Evolutionary conservation across 2,329 filamentous ascomycete species (phyloP).

Genomic region (Coniosporium tulheliwenetii): DNA sequence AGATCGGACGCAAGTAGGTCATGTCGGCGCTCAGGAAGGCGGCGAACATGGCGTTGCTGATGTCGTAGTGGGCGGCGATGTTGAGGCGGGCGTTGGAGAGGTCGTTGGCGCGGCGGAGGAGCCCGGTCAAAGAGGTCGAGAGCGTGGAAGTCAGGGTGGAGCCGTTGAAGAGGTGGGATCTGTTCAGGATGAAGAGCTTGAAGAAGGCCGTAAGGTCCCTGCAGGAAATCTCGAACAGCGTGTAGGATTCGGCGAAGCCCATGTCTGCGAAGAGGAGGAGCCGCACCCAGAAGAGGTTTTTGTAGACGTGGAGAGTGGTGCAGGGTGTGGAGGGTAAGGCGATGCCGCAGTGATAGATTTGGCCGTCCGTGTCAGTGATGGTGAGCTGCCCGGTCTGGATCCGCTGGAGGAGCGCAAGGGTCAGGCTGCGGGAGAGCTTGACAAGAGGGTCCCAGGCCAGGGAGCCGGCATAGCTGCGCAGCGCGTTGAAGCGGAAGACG

Average conservation of each 20-base stretch:
- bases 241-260: conserved; percentile 60
- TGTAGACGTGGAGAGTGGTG: conserved; percentile 43
- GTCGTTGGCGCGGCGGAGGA: conserved; percentile 32
- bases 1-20: conserved; percentile 61
- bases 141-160: conserved; percentile 46
- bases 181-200: conserved; percentile 57
- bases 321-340: conserved; percentile 22
- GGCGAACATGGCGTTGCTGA: conserved; percentile 61
- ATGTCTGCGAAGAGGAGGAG: conserved; percentile 57
- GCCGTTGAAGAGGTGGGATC: conserved; percentile 47
- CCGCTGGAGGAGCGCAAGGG: conserved; percentile 27
- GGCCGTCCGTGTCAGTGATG: conserved; percentile 27
- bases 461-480: conserved; percentile 25
- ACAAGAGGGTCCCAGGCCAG: conserved; percentile 33
- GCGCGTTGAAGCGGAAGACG: conserved; percentile 19
- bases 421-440: conserved; percentile 26
- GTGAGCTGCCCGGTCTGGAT: conserved; percentile 31
- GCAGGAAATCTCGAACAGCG: conserved; percentile 56
- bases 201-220: conserved; percentile 54
- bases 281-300: conserved; percentile 56
- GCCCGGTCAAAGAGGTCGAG: conserved; percentile 38
- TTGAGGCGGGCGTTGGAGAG: conserved; percentile 44
- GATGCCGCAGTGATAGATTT: conserved; percentile 28
- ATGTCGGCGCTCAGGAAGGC: conserved; percentile 61
- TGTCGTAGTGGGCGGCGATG: conserved; percentile 59